Evolutionary conservation across 495 filamentous ascomycete species (phyloP).

Genomic region (Xylaria venustula): DNA sequence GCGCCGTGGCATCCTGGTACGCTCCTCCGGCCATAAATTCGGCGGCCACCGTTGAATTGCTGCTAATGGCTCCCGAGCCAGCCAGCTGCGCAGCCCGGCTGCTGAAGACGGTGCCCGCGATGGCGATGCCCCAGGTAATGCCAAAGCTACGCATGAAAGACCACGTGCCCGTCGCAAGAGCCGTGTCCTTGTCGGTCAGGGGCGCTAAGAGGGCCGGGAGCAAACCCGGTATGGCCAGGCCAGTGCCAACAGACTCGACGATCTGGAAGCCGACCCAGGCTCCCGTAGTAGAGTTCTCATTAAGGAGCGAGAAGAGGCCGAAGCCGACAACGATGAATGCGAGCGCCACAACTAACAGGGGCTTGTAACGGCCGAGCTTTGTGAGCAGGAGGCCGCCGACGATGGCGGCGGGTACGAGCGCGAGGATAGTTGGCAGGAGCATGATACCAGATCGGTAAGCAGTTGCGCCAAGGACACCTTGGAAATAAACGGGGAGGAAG

Average conservation of each 20-base stretch:
- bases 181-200: conserved; percentile 32
- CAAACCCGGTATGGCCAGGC: conserved; percentile 20
- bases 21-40: conserved; percentile 13
- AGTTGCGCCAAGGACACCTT: conserved; percentile 29
- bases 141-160: conserved; percentile 42
- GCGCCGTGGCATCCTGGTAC: conserved; percentile 9
- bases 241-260: conserved; percentile 17
- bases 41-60: conserved; percentile 11
- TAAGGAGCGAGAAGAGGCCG: conserved; percentile 36
- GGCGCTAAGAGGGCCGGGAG: conserved; percentile 30
- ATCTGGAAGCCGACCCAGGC: conserved; percentile 28
- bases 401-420: conserved; percentile 25
- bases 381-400: conserved; percentile 32
- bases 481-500: conserved; percentile 48
- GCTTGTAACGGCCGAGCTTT: conserved; percentile 39
- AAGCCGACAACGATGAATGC: conserved; percentile 35
- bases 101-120: conserved; percentile 46
- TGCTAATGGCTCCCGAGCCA: not conserved
- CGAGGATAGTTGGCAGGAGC: conserved; percentile 33
- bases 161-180: conserved; percentile 34
- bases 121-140: conserved; percentile 39
- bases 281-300: conserved; percentile 25
- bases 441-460: conserved; percentile 34
- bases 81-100: conserved; percentile 24
- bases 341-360: conserved; percentile 34